These are phyloP conservation scores for Populus tomentosa DNA, from an alignment of 441 rosid genomes.

Conservation along the genomic window DNA sequence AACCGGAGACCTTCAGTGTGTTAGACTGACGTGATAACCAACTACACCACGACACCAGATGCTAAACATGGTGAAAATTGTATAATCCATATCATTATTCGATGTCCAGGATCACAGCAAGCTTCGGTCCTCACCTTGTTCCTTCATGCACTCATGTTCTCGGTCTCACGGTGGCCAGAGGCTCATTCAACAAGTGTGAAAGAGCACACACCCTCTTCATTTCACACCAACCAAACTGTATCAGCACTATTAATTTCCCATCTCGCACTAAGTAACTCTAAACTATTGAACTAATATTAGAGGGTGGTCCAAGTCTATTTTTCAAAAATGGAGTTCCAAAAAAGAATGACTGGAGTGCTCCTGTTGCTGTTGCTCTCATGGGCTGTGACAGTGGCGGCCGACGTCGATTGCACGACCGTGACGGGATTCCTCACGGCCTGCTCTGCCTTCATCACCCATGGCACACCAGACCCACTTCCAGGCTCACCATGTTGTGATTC, in stretches of 20 bases:
- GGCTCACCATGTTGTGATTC: conserved; percentile 75
- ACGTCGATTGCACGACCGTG: conserved; percentile 53
- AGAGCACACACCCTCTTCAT: background rate
- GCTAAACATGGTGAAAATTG: accelerated
- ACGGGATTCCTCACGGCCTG: conserved; percentile 54
- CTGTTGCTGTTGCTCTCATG: conserved; percentile 19
- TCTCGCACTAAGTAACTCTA: background rate
- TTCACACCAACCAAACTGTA: conserved; percentile 10
- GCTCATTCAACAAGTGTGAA: conserved; percentile 4
- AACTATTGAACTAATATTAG: background rate
- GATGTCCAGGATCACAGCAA: too few species aligned
- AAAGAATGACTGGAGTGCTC: conserved; percentile 5
- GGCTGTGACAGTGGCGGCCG: conserved; percentile 16
- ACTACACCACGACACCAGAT: conserved; percentile 83
- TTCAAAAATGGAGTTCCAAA: conserved; percentile 4
- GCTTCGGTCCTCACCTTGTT: too few species aligned
- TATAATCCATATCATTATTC: too few species aligned
- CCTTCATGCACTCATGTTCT: too few species aligned
- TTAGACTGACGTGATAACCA: conserved; percentile 99
- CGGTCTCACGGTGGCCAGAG: background rate
- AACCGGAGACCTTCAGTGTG: conserved; percentile 98
- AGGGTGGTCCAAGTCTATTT: background rate
- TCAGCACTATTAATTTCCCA: background rate
- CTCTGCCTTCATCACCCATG: conserved; percentile 51
- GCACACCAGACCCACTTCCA: conserved; percentile 66